Evolutionary conservation across 345 rosid species (phyloP).

Genomic region (Psidium friedrichsthalianum): DNA sequence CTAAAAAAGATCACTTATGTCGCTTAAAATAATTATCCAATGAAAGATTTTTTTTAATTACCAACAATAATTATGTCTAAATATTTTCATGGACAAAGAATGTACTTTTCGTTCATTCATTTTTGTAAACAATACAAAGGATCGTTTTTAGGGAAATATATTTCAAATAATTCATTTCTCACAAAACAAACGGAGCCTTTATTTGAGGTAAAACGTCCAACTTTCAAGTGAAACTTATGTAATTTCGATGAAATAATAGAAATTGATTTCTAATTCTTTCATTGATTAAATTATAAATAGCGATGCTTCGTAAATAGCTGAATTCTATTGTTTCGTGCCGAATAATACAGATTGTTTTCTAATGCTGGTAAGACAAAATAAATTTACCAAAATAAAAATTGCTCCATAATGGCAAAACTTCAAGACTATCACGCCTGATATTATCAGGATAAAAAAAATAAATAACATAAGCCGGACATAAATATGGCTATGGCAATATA

Average conservation of each 20-base stretch:
- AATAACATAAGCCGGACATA: not conserved
- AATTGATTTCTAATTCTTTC: not conserved
- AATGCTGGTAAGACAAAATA: not conserved
- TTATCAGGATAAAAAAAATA: not conserved
- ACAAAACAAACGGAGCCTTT: too few species aligned
- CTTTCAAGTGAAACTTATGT: not conserved
- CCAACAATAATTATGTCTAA: too few species aligned
- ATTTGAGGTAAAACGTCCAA: not conserved
- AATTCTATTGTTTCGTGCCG: not conserved
- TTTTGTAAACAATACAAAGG: too few species aligned
- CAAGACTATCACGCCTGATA: not conserved
- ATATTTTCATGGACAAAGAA: too few species aligned
- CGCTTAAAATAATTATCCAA: too few species aligned
- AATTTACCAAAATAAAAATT: not conserved
- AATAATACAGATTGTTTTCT: not conserved
- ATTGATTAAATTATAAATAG: not conserved
- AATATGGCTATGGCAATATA: too few species aligned
- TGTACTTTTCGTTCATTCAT: too few species aligned
- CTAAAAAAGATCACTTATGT: too few species aligned
- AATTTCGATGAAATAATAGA: not conserved
- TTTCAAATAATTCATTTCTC: too few species aligned
- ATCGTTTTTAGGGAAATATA: too few species aligned
- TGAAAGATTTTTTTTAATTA: too few species aligned
- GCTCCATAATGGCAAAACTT: not conserved
- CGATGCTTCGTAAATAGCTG: not conserved